phyloP scores from a whole-genome alignment of 1,284 basidiomycete genomes.

The Coniophora puteana region DNA sequence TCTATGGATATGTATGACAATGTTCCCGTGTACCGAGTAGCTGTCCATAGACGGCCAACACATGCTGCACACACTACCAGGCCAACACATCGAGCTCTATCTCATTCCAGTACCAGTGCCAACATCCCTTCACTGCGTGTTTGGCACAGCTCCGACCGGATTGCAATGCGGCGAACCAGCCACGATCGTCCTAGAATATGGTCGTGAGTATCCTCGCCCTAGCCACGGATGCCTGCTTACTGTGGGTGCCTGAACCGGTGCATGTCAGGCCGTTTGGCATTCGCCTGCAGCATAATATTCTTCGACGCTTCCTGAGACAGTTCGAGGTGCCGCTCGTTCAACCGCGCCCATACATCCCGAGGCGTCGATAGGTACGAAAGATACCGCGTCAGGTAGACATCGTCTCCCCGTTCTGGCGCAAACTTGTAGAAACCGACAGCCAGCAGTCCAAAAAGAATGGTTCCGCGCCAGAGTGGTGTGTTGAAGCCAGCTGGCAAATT shows the following conservation, averaged over 20 bases:
- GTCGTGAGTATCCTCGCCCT: conserved; percentile 2
- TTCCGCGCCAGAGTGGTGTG: conserved; percentile 60
- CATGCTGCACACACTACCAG: too few relatives aligned
- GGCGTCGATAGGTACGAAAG: conserved; percentile 51
- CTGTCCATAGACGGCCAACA: too few relatives aligned
- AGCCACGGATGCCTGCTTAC: conserved; percentile 40
- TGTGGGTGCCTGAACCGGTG: conserved; percentile 66
- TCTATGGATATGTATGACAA: too few relatives aligned
- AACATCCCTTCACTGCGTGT: conserved; percentile 18
- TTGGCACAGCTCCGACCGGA: conserved; percentile 20
- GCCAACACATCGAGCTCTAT: too few relatives aligned
- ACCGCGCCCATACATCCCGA: conserved; percentile 44
- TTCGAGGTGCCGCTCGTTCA: conserved; percentile 55
- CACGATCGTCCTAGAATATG: conserved; percentile 20
- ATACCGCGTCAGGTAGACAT: conserved; percentile 60
- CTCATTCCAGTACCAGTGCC: too few relatives aligned
- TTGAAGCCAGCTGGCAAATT: conserved; percentile 54
- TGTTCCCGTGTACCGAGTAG: too few relatives aligned
- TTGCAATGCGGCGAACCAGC: conserved; percentile 29
- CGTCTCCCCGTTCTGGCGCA: conserved; percentile 55
- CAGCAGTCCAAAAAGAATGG: conserved; percentile 42
- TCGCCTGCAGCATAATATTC: conserved; percentile 40
- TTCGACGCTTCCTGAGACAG: conserved; percentile 44
- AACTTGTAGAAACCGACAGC: conserved; percentile 59
- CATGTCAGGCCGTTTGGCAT: conserved; percentile 48